These are phyloP conservation scores for Davidsoniella neocaledoniae DNA, from an alignment of 2,329 filamentous ascomycete species.

Conservation along the genomic window DNA sequence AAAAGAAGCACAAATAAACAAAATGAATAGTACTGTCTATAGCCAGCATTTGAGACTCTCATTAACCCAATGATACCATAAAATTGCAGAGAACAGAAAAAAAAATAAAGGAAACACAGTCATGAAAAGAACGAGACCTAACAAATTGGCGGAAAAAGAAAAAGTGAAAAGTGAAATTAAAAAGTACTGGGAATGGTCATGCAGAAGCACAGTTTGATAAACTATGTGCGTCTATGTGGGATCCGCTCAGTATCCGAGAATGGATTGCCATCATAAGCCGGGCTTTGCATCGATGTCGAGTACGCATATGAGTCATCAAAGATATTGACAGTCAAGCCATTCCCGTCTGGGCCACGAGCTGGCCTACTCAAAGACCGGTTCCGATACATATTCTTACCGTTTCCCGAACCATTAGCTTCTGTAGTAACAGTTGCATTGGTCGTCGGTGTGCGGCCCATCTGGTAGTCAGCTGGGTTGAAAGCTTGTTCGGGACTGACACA, in stretches of 20 bases:
- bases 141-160: background rate
- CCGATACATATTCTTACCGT: too few species aligned
- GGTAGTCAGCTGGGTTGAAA: background rate
- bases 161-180: background rate
- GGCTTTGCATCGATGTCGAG: conserved; percentile 12
- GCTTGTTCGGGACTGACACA: conserved; percentile 1
- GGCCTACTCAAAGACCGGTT: too few species aligned
- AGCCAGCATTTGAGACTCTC: too few species aligned
- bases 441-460: background rate
- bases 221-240: background rate
- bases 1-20: too few species aligned
- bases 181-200: background rate
- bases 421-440: too few species aligned
- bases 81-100: too few species aligned
- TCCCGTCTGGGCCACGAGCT: too few species aligned
- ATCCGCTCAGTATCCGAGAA: conserved; percentile 9
- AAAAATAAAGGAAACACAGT: too few species aligned
- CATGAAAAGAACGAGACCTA: too few species aligned
- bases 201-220: background rate
- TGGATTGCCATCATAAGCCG: conserved; percentile 7
- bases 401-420: too few species aligned
- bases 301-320: conserved; percentile 7
- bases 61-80: too few species aligned
- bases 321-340: background rate
- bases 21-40: too few species aligned